Percentiles rank a stretch among this genome's conserved stretches.
Evolutionary conservation across 1,139 yeast genomes (phyloP).

Genomic region (Taphrina communis): DNA sequence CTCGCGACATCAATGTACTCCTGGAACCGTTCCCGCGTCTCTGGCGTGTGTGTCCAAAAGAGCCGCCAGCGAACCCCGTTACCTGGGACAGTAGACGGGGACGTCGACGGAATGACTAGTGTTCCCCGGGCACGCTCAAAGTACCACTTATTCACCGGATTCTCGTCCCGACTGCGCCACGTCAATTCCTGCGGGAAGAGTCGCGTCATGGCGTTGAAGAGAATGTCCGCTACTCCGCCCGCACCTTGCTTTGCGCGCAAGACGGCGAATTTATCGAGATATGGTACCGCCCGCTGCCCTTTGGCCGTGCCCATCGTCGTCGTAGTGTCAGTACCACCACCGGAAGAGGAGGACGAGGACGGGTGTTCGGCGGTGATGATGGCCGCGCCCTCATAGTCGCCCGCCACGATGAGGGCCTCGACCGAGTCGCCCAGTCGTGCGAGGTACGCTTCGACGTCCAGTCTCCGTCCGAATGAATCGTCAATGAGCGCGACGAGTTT

Average conservation of each 20-base stretch:
- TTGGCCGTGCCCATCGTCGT: conserved; percentile 46
- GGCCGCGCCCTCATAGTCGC: conserved; percentile 96
- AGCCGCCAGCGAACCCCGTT: conserved; percentile 65
- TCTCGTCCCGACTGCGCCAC: conserved; percentile 85
- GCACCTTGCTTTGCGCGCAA: conserved; percentile 82
- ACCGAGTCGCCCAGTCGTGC: conserved; percentile 63
- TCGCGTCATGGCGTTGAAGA: conserved; percentile 76
- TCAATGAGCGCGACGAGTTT: conserved; percentile 69
- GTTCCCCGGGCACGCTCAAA: conserved; percentile 88
- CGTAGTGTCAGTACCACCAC: conserved; percentile 43
- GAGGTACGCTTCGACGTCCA: conserved; percentile 71
- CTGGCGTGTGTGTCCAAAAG: conserved; percentile 71
- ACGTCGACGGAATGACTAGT: conserved; percentile 8
- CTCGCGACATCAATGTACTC: conserved; percentile 56
- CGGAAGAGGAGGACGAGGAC: neutral
- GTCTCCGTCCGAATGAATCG: conserved; percentile 73
- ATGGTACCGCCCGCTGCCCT: conserved; percentile 59
- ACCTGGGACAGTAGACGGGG: conserved; percentile 48
- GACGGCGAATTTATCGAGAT: conserved; percentile 92
- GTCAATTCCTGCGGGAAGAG: conserved; percentile 74
- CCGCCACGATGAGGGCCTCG: conserved; percentile 81
- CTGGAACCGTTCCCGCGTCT: conserved; percentile 50
- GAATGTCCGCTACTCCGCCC: conserved; percentile 89
- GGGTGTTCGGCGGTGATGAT: conserved; percentile 76
- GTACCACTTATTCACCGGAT: conserved; percentile 97